These are phyloP conservation scores for Cantharellus anzutake DNA, from an alignment of 768 basidiomycete species.

Conservation along the genomic window DNA sequence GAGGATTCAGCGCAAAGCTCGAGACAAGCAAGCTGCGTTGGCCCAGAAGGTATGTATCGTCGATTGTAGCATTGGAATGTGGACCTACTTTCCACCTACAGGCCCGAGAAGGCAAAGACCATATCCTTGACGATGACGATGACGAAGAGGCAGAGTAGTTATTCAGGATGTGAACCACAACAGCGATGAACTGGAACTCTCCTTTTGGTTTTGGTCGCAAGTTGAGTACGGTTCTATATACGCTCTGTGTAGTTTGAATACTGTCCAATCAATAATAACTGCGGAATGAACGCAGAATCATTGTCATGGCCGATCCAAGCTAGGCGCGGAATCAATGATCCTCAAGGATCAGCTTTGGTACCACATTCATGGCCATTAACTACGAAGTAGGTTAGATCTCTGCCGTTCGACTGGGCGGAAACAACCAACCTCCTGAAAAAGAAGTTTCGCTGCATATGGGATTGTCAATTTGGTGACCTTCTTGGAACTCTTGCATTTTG, in stretches of 20 bases:
- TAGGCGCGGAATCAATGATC: background rate
- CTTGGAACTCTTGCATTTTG: conserved; percentile 96
- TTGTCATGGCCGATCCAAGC: no score
- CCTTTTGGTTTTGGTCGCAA: no score
- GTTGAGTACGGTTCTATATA: no score
- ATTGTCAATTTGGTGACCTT: conserved; percentile 90
- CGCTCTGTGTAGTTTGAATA: no score
- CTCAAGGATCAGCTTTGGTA: conserved; percentile 60
- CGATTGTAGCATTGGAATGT: background rate
- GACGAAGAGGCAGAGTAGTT: background rate
- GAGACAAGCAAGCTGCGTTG: conserved; percentile 42
- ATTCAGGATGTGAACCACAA: no score
- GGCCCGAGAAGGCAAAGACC: conserved; percentile 54
- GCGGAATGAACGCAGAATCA: no score
- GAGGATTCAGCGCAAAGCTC: conserved; percentile 58
- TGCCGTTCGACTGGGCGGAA: background rate
- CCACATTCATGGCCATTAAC: conserved; percentile 96
- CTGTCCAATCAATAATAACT: no score
- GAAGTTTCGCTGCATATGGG: conserved; percentile 85
- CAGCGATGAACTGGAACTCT: no score
- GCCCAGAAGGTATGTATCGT: conserved; percentile 35
- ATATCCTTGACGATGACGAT: conserved; percentile 34
- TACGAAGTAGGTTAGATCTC: conserved; percentile 16
- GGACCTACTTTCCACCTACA: conserved; percentile 14
- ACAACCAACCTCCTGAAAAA: conserved; percentile 66